Conservation (phyloP, 129 eudicot species). For the Saposhnikovia divaricata region DNA sequence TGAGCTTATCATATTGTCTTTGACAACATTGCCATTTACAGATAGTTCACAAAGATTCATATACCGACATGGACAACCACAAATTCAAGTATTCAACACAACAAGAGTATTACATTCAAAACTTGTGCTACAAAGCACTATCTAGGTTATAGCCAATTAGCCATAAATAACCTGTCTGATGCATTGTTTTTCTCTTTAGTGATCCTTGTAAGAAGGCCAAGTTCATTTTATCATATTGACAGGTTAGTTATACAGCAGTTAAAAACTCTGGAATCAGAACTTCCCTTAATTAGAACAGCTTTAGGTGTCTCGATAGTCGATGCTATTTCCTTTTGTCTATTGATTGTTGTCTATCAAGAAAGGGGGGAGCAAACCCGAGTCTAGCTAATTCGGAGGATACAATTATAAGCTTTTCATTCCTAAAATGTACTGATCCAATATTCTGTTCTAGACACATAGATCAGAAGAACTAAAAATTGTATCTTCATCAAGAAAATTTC, state of each 20-base stretch:
- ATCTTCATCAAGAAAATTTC: too few species aligned
- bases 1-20: slow-evolving; percentile 72
- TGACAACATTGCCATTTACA: slow-evolving; percentile 66
- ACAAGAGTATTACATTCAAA: background rate
- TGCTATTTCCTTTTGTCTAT: slow-evolving; percentile 74
- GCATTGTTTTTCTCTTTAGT: background rate
- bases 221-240: background rate
- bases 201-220: background rate
- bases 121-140: background rate
- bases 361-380: background rate
- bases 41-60: slow-evolving; percentile 77
- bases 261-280: slow-evolving; percentile 75
- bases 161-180: background rate
- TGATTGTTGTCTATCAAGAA: slow-evolving; percentile 59
- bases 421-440: background rate
- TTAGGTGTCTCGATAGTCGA: slow-evolving; percentile 46
- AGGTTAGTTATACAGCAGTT: background rate
- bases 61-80: slow-evolving; percentile 46
- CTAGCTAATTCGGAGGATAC: background rate
- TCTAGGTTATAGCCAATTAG: background rate
- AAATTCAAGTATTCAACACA: background rate
- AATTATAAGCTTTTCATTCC: background rate
- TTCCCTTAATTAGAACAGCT: slow-evolving; percentile 70
- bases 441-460: background rate
- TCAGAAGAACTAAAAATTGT: background rate